Base-by-base conservation (phyloP, 371 early-diverging fungal species). In the Phascolomyces articulosus region DNA sequence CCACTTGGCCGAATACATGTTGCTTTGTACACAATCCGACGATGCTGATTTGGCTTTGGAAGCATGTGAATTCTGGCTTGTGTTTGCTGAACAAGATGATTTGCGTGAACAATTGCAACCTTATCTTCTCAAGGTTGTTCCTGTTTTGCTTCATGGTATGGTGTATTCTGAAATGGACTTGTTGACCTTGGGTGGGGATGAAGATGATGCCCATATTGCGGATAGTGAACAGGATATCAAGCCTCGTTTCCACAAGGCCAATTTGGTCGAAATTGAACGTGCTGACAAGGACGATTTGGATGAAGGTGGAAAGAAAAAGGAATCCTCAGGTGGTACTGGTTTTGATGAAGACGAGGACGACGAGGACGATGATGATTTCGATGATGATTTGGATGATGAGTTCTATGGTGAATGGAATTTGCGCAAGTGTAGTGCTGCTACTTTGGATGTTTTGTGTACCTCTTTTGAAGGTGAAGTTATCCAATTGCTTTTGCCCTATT, bases 51-150 rank as follows among this genome's bases (percentile, higher is more conserved):
- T 98, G 31, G 96, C 98, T 20, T 79, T 96, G 62, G 98, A 97
- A 77, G 97, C 98, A 10, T 94, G 95, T 77, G 98, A 98, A 76
- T 98, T 98, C 77, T 98, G 97, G 97, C 78, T 97, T 29, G 91
- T 93, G 38, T 92, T 97, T 82, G 95, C 95, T 44, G 98, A 98
- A 74, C 94, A 93, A 65, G 93, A 93, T 44, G 87, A 86, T 21
- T 68, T 94, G 62, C 83, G 84, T 41, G 92, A 91, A 56, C 84
- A 91, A 49, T 78, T 98, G 56, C 89, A 85, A 60, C 94, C 94
- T 7, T 89, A 85, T 72, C 78, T 97, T 41, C 85, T 86, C 48
- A 82, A 86, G 63, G 84, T 98, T 21, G 86, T 98, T n/a, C 96
- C 97, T 29, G 91, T 94, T 15, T 84, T 98, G 60, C 84, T 98